Evolutionary conservation across 768 basidiomycete species (phyloP).

Genomic region (Imleria badia): DNA sequence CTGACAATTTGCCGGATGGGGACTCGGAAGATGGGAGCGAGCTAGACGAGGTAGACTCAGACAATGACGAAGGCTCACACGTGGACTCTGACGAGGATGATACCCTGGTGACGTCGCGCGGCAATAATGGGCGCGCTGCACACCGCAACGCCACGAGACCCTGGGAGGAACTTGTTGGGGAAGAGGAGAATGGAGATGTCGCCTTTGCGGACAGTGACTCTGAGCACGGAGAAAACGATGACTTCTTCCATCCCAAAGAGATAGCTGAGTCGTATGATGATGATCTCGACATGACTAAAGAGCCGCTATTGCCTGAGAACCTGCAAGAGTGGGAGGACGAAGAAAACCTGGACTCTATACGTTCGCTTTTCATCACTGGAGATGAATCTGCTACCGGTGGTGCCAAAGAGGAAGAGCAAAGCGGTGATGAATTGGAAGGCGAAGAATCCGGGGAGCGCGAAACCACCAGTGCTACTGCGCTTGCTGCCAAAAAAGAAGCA

Average conservation of each 20-base stretch:
- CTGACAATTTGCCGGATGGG: constrained; percentile 13
- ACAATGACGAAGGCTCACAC: background rate
- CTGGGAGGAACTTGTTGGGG: constrained; percentile 36
- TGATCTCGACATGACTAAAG: constrained; percentile 70
- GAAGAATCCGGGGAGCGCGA: constrained; percentile 33
- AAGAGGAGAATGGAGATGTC: constrained; percentile 42
- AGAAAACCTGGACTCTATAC: constrained; percentile 80
- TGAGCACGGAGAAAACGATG: constrained; percentile 59
- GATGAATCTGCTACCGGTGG: constrained; percentile 35
- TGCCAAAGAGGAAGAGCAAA: constrained; percentile 40
- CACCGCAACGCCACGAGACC: constrained; percentile 43
- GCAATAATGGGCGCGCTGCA: constrained; percentile 50
- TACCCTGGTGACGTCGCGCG: background rate
- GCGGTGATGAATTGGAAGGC: constrained; percentile 39
- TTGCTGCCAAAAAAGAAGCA: constrained; percentile 85
- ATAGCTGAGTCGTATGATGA: constrained; percentile 41
- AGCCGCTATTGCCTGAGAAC: constrained; percentile 44
- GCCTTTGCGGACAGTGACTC: constrained; percentile 82
- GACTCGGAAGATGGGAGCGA: constrained; percentile 6
- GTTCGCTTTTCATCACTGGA: constrained; percentile 89
- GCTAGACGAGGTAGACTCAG: background rate
- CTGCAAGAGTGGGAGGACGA: constrained; percentile 83
- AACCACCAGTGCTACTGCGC: constrained; percentile 45
- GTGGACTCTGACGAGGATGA: constrained; percentile 4
- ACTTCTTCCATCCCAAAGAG: constrained; percentile 68